These are phyloP conservation scores for Zygotorulaspora danielsina DNA, from an alignment of 805 yeast genomes.

Conservation along the genomic window DNA sequence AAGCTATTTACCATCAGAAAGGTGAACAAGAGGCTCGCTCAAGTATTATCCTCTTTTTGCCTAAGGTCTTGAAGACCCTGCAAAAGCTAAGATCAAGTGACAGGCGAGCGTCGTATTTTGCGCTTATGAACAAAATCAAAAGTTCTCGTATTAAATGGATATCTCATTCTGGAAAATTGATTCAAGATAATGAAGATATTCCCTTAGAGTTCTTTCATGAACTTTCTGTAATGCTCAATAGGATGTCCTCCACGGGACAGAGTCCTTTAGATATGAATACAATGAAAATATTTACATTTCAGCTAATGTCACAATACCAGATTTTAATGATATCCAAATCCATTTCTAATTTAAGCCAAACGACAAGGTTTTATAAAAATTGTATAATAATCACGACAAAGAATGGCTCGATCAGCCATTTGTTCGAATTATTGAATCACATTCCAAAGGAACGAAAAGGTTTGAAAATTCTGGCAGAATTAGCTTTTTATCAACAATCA, in stretches of 20 bases:
- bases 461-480: slow-evolving; percentile 10
- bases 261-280: slow-evolving; percentile 9
- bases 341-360: slow-evolving; percentile 4
- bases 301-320: slow-evolving; percentile 17
- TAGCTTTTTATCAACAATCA: slow-evolving; percentile 25
- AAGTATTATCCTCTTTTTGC: slow-evolving; percentile 10
- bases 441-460: slow-evolving; percentile 3
- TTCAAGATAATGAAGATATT: slow-evolving; percentile 3
- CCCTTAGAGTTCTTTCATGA: slow-evolving; percentile 31
- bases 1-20: slow-evolving; percentile 13
- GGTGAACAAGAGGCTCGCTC: not conserved
- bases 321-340: slow-evolving; percentile 7
- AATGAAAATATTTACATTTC: slow-evolving; percentile 23
- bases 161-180: slow-evolving; percentile 12
- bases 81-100: slow-evolving; percentile 23
- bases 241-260: slow-evolving; percentile 12
- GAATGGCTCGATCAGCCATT: slow-evolving; percentile 17
- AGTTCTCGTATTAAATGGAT: slow-evolving; percentile 24
- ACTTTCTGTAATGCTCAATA: slow-evolving; percentile 25
- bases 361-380: slow-evolving; percentile 16
- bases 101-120: slow-evolving; percentile 19
- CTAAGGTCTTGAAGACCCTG: slow-evolving; percentile 22
- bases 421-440: slow-evolving; percentile 8
- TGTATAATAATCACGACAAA: slow-evolving; percentile 16
- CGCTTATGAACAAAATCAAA: slow-evolving; percentile 22